Conservation (phyloP, 2,329 filamentous ascomycete species). For the Cladobotryum protrusum region DNA sequence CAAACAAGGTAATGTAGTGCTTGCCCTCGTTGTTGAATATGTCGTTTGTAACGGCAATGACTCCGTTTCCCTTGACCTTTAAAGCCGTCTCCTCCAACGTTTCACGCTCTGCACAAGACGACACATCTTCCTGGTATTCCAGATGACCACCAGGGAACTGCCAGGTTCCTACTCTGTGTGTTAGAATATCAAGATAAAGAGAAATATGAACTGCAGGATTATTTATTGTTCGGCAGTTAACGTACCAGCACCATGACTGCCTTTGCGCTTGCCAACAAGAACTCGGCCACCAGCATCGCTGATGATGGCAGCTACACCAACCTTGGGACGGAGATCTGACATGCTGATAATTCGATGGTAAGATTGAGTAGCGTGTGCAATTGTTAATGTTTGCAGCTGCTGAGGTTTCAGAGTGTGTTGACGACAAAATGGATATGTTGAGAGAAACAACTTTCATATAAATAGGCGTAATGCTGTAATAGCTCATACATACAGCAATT, state of each 20-base stretch:
- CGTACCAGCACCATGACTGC: slow-evolving; percentile 44
- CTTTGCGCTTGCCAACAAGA: slow-evolving; percentile 41
- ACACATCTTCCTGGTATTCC: slow-evolving; percentile 59
- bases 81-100: slow-evolving; percentile 65
- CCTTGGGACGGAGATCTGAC: slow-evolving; percentile 26
- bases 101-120: slow-evolving; percentile 60
- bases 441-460: too few species aligned
- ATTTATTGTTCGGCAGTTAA: background rate
- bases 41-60: slow-evolving; percentile 61
- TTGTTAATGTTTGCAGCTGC: too few species aligned
- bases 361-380: too few species aligned
- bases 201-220: background rate
- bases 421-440: too few species aligned
- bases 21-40: slow-evolving; percentile 53
- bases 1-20: slow-evolving; percentile 72
- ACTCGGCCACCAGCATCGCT: slow-evolving; percentile 36
- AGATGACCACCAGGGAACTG: slow-evolving; percentile 72
- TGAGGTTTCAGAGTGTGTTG: too few species aligned
- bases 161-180: slow-evolving; percentile 43
- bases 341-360: background rate
- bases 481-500: too few species aligned
- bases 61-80: slow-evolving; percentile 42
- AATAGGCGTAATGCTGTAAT: too few species aligned
- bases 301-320: slow-evolving; percentile 45
- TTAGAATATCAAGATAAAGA: background rate